Evolutionary conservation across 2,329 filamentous ascomycete genomes (phyloP).

Genomic region (Triangularia verruculosa): DNA sequence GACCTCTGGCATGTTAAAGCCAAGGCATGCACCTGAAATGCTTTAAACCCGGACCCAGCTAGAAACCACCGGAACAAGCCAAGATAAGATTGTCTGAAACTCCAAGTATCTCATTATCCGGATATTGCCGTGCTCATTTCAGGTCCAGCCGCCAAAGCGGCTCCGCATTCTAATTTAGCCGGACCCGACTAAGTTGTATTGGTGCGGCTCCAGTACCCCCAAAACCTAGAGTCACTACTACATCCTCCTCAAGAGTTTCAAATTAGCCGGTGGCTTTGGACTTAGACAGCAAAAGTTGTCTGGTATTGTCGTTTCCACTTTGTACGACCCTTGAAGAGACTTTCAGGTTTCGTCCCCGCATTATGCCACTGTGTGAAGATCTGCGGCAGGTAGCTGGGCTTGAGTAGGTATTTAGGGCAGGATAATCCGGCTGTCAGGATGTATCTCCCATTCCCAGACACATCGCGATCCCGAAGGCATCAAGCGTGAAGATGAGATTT

Average conservation of each 20-base stretch:
- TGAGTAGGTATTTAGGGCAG: background rate
- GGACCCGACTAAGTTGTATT: background rate
- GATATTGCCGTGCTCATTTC: background rate
- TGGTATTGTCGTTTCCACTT: background rate
- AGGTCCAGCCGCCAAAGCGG: too few species aligned
- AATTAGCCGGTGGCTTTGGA: background rate
- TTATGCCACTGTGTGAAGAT: background rate
- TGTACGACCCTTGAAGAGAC: background rate
- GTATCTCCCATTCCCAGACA: background rate
- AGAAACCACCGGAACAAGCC: too few species aligned
- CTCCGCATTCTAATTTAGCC: background rate
- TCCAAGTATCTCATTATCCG: background rate
- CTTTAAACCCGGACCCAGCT: too few species aligned
- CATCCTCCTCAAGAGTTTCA: background rate
- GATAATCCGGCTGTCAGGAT: background rate
- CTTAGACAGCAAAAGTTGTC: background rate
- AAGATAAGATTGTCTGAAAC: too few species aligned
- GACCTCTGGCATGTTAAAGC: too few species aligned
- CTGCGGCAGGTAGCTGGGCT: background rate
- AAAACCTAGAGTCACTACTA: background rate
- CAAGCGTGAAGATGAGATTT: background rate
- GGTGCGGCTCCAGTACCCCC: background rate
- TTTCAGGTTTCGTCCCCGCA: background rate
- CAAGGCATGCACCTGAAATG: too few species aligned
- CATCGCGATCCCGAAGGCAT: background rate